These are phyloP conservation scores for Paragyromitra xinjiangensis DNA, from an alignment of 495 filamentous ascomycete genomes.

Conservation along the genomic window DNA sequence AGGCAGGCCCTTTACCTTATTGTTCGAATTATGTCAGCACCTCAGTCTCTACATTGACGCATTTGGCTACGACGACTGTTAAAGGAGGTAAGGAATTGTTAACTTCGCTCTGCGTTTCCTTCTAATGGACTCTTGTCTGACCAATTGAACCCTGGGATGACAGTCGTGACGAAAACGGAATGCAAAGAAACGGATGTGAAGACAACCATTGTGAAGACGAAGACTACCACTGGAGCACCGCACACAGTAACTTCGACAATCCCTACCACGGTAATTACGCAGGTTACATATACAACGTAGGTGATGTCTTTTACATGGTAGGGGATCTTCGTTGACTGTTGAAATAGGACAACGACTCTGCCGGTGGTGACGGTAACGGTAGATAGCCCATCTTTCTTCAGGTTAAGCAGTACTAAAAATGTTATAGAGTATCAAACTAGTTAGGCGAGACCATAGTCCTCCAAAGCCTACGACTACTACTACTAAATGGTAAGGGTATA, in stretches of 20 bases:
- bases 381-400: background rate
- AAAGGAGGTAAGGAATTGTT: background rate
- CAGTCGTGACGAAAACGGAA: slow-evolving; percentile 3
- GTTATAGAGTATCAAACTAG: background rate
- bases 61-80: background rate
- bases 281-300: slow-evolving; percentile 4
- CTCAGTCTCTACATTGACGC: background rate
- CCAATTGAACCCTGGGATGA: background rate
- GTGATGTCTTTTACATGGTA: background rate
- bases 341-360: slow-evolving; percentile 3
- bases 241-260: background rate
- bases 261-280: background rate
- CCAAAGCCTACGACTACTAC: background rate
- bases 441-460: background rate
- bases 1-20: slow-evolving; percentile 14
- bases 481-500: slow-evolving; percentile 12
- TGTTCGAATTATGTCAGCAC: slow-evolving; percentile 11
- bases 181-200: background rate
- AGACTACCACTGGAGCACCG: background rate
- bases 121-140: background rate
- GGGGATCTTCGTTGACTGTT: background rate
- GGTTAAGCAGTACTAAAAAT: background rate
- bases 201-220: slow-evolving; percentile 1
- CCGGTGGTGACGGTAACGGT: slow-evolving; percentile 6
- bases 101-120: background rate